These are phyloP conservation scores for Mortierella sp. DNA, from an alignment of 371 early-diverging fungal genomes.

Conservation along the genomic window DNA sequence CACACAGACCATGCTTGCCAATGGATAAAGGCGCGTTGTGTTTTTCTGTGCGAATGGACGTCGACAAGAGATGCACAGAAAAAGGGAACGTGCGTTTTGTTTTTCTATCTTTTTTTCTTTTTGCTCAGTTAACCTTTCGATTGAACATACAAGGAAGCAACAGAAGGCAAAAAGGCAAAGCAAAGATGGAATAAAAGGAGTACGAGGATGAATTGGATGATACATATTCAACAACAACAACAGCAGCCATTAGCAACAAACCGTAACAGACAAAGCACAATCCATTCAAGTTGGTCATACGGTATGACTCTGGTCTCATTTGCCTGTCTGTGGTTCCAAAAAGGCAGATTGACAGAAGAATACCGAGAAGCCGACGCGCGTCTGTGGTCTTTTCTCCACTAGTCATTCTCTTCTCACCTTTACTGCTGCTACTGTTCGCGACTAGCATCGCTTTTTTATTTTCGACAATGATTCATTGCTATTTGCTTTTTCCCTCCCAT, in stretches of 20 bases:
- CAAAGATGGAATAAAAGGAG: too few relatives aligned
- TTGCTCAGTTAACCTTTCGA: not conserved
- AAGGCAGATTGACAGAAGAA: constrained; percentile 31
- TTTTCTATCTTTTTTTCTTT: not conserved
- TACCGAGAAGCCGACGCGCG: constrained; percentile 32
- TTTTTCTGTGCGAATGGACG: not conserved
- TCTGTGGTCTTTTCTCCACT: not conserved
- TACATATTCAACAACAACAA: too few relatives aligned
- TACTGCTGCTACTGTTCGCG: not conserved
- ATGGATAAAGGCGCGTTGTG: too few relatives aligned
- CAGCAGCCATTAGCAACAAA: not conserved
- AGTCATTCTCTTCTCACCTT: not conserved
- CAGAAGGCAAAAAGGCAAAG: not conserved
- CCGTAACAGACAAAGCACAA: not conserved
- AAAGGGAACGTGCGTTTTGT: not conserved
- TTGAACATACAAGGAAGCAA: not conserved
- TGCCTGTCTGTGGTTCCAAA: not conserved
- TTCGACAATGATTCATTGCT: not conserved
- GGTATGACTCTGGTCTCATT: too few relatives aligned
- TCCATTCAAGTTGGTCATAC: too few relatives aligned
- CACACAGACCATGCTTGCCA: too few relatives aligned
- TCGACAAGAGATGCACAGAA: not conserved
- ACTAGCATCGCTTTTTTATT: not conserved
- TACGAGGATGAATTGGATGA: not conserved
- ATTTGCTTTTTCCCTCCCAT: too few relatives aligned